These are phyloP conservation scores for Beauveria sp. DNA, from an alignment of 2,329 filamentous ascomycete genomes.

Conservation along the genomic window DNA sequence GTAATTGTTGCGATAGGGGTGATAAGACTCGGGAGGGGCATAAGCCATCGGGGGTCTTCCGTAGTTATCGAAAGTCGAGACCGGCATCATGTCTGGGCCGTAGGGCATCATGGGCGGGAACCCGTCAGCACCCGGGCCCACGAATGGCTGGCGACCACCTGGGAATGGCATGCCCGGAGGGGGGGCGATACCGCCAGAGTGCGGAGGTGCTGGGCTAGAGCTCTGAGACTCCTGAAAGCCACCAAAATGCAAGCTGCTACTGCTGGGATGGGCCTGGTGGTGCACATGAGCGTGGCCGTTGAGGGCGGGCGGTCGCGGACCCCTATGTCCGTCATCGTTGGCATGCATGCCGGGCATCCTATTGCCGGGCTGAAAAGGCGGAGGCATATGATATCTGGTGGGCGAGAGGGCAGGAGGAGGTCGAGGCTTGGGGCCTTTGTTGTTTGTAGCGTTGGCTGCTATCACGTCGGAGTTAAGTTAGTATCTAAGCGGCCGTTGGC, in stretches of 20 bases:
- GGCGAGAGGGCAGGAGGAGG: slow-evolving; percentile 26
- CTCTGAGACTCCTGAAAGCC: slow-evolving; percentile 46
- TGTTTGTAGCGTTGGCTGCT: slow-evolving; percentile 14
- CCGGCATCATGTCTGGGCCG: slow-evolving; percentile 27
- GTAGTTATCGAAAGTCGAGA: slow-evolving; percentile 28
- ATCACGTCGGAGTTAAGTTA: slow-evolving; percentile 12
- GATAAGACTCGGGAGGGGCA: slow-evolving; percentile 27
- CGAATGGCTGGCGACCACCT: slow-evolving; percentile 27
- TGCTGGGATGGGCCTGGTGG: slow-evolving; percentile 43
- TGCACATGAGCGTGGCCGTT: slow-evolving; percentile 34
- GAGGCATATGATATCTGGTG: slow-evolving; percentile 35
- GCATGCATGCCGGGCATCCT: slow-evolving; percentile 22
- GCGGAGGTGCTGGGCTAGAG: slow-evolving; percentile 49
- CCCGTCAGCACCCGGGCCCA: slow-evolving; percentile 25
- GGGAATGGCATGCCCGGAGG: slow-evolving; percentile 37
- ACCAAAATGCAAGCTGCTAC: slow-evolving; percentile 50
- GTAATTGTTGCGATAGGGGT: slow-evolving; percentile 31
- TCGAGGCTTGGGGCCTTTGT: slow-evolving; percentile 17
- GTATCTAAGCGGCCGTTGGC: background rate
- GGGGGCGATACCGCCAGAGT: slow-evolving; percentile 38
- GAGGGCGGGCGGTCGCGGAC: slow-evolving; percentile 24
- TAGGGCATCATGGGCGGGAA: slow-evolving; percentile 32
- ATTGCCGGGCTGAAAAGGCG: slow-evolving; percentile 32
- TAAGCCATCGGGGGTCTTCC: slow-evolving; percentile 29
- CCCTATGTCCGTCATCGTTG: slow-evolving; percentile 27